A percentile compares a stretch with the other conserved stretches of the same genome.
phyloP scores from a whole-genome alignment of 495 filamentous ascomycete genomes.

The Jackrogersella minutella region DNA sequence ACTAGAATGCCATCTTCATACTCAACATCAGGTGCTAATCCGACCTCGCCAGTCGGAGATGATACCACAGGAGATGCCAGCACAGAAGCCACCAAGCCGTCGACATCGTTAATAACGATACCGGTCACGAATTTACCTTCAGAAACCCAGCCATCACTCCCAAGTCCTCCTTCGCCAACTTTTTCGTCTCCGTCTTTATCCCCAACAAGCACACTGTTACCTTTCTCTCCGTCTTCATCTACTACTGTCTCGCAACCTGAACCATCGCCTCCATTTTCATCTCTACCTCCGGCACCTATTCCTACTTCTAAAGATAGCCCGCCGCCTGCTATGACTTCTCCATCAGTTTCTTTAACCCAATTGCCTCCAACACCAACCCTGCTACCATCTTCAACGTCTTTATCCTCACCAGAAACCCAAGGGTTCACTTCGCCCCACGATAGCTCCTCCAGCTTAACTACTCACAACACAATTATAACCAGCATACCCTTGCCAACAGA shows the following conservation, averaged over 20 bases:
- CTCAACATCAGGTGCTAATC: background rate
- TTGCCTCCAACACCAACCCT: background rate
- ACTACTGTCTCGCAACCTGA: background rate
- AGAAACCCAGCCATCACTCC: background rate
- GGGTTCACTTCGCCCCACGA: background rate
- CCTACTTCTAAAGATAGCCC: background rate
- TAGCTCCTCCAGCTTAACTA: conserved; percentile 6
- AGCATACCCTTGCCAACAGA: background rate
- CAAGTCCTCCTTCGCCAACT: background rate
- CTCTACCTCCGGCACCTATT: background rate
- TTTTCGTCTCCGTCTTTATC: background rate
- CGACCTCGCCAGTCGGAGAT: background rate
- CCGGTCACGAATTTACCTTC: background rate
- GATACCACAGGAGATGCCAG: background rate
- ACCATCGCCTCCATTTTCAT: background rate
- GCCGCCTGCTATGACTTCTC: conserved; percentile 1
- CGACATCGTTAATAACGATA: background rate
- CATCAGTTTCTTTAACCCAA: background rate
- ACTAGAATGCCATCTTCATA: background rate
- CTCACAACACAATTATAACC: background rate
- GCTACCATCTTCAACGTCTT: background rate
- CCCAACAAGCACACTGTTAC: background rate
- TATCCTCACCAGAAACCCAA: background rate
- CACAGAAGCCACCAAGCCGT: background rate
- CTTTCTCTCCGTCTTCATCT: background rate